phyloP scores from a whole-genome alignment of 139 green algal genomes.

The Volvox africanus region DNA sequence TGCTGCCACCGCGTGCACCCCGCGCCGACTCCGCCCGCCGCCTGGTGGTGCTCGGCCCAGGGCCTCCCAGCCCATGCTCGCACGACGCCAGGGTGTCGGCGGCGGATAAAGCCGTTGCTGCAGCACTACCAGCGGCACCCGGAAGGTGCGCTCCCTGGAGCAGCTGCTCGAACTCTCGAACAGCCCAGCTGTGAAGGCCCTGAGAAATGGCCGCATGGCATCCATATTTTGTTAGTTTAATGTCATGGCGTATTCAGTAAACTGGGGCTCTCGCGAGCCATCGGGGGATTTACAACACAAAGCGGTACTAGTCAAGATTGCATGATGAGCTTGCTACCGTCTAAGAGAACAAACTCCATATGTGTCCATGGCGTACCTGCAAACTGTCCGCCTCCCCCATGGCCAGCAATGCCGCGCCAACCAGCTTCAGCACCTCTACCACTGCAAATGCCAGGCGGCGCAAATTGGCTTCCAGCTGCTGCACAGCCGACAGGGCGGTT shows the following conservation, averaged over 20 bases:
- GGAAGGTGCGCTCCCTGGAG: constrained; percentile 38
- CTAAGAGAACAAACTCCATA: too few species aligned
- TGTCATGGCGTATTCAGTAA: too few species aligned
- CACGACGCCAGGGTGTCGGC: not conserved
- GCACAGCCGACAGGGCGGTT: not conserved
- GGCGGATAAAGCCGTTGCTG: not conserved
- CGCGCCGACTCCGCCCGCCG: constrained; percentile 1
- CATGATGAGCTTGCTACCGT: too few species aligned
- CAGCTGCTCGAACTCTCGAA: constrained; percentile 24
- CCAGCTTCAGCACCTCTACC: constrained; percentile 35
- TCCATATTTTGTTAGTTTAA: too few species aligned
- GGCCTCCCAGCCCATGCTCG: not conserved
- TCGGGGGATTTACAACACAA: too few species aligned
- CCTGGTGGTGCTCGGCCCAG: not conserved
- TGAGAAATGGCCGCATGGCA: not conserved
- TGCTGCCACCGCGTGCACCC: constrained; percentile 3
- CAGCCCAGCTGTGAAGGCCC: constrained; percentile 47
- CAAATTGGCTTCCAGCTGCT: constrained; percentile 29
- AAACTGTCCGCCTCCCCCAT: constrained; percentile 35
- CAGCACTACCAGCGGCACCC: not conserved
- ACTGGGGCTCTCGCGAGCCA: too few species aligned
- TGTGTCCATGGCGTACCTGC: not conserved
- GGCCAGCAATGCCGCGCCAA: constrained; percentile 34
- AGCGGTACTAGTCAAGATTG: too few species aligned
- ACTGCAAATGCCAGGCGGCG: constrained; percentile 33